Base-by-base conservation (phyloP, 805 yeast species). In the Brettanomyces sp. region DNA sequence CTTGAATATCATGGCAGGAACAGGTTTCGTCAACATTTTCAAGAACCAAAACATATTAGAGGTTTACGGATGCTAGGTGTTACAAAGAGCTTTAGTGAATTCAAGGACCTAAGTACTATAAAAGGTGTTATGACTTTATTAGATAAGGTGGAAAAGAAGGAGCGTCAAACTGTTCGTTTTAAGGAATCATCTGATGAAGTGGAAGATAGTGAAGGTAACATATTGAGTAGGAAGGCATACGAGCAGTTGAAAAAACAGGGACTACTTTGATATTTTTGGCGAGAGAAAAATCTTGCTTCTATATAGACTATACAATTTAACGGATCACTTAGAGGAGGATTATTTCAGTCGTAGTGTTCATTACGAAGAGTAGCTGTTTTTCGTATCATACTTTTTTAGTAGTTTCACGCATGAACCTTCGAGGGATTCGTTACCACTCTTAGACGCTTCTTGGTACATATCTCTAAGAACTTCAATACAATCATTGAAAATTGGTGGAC, bases 181-280 rank as follows among this genome's bases (percentile, higher is more conserved):
- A 59, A 56, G 41, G 85, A 82, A 51, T 69, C 72, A 45, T 77
- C 79, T 1, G 73, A 82, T 11, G 95, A 93, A 62, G 85, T 90
- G 34, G 98, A 91, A 60, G 98, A 93, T 58, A 83, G 78, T 1
- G 89, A 87, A 14, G 99, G 98, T 9, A 91, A 93, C 58, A 95
- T 87, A 13, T 84, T 91, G 95, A 76, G 84, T 33, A 82, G 80
- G 54, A 77, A 79, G 53, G 90, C 87, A 39, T 91, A 86, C 62
- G 72, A 80, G 18, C 97, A 93, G 53, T 70, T 91, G 59, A 85
- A 87, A 64, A 82, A 78, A 53, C 98, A 91, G 65, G 98, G 97
- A 0, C 68, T 91, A 43, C 54, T 88, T 30, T 89, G 65, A 48
- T n/a, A 14, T n/a, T 34, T 23, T 21, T 42, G 9, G 23, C 13